These are phyloP conservation scores for Phytophthora fragariaefolia DNA, from an alignment of 352 stramenopile genomes.

Conservation along the genomic window DNA sequence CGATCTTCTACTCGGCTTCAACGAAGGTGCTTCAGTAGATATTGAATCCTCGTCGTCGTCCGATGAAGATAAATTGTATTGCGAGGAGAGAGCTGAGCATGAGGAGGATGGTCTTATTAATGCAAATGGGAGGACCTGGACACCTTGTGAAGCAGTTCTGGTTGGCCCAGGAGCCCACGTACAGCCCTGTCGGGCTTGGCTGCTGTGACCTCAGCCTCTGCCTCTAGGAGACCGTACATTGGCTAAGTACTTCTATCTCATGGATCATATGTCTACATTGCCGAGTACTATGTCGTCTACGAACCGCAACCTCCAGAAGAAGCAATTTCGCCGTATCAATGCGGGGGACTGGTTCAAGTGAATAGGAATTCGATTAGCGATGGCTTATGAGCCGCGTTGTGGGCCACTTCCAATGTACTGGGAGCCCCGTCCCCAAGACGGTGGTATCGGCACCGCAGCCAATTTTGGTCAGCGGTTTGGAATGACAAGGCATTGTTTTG, in stretches of 20 bases:
- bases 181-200: background rate
- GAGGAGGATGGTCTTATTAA: background rate
- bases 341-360: background rate
- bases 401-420: background rate
- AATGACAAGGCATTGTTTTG: background rate
- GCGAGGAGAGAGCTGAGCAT: background rate
- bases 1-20: background rate
- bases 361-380: background rate
- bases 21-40: slow-evolving; percentile 1
- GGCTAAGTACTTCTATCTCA: slow-evolving; percentile 1
- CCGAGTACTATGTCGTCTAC: background rate
- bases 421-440: background rate
- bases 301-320: background rate
- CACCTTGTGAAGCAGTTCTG: slow-evolving; percentile 1
- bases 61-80: background rate
- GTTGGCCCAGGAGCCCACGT: background rate
- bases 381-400: background rate
- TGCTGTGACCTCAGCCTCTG: background rate
- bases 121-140: background rate
- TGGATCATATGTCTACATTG: background rate
- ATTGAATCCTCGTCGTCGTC: background rate
- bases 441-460: background rate
- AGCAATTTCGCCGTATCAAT: background rate
- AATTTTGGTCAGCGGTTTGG: background rate
- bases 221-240: background rate